Evolutionary conservation across 805 yeast genomes (phyloP), one percentile per base, ranked within the genome.

Genomic region (Yamadazyma scolyti): DNA sequence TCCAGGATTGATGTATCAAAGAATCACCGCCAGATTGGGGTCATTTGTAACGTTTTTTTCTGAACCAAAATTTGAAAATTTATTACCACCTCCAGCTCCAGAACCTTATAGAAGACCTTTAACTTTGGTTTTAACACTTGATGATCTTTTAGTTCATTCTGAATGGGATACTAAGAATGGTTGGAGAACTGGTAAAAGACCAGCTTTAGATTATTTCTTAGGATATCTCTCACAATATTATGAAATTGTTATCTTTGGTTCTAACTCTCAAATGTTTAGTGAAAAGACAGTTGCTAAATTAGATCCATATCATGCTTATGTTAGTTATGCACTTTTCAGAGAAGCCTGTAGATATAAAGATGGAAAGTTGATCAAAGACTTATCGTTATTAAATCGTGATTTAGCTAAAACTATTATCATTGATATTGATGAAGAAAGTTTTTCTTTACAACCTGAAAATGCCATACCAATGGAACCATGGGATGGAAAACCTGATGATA

Each of bases 131-230:
- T 58, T 93, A 47, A 80, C 85, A 18, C 72, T 93, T 50, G 98
- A 93, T 48, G 98, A 93, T 51, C 65, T 93, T 38, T 72, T 93
- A 52, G 77, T 90, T 35, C 96, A 93, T 57, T 79, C 95, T 23
- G 85, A 82, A 41, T 93, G 98, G 98, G 75, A 85, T 35, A 77
- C 86, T 45, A 78, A 85, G 58, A 72, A 77, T 54, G 98, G 98
- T 33, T 93, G 99, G 99, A 81, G 93, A 65, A 90, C 97, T 10
- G 97, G 96, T 18, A 93, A 93, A 71, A 86, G 99, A 68, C 97
- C 98, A 20, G 99, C 98, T 41, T 79, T 87, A 39, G 98, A 94
- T 60, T 93, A 93, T 68, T 93, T 93, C 65, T 67, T 93, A 54
- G 96, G 95, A 17, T 93, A 93, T 61, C 68, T 93, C 47, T 84